Conservation (phyloP, 257 asterid genomes). For the Cruciata laevipes region DNA sequence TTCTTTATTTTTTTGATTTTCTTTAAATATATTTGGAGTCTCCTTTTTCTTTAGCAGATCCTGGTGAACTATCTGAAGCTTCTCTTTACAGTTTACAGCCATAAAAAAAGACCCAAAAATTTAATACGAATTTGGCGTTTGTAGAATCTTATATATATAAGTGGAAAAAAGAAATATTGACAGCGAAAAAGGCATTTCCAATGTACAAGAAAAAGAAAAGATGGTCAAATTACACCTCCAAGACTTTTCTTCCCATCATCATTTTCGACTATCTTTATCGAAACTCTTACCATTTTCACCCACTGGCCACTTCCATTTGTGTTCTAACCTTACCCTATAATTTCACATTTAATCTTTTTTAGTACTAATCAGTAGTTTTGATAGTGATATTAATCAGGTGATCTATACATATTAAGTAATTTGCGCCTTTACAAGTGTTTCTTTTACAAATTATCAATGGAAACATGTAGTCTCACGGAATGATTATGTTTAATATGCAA, state of each 20-base stretch:
- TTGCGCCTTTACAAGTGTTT: too few relatives aligned
- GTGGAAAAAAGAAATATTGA: constrained; percentile 43
- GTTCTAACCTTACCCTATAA: constrained; percentile 19
- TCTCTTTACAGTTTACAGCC: constrained; percentile 34
- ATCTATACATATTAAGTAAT: too few relatives aligned
- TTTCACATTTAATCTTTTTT: neutral
- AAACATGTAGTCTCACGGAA: too few relatives aligned
- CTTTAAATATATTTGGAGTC: neutral
- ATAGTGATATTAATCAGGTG: neutral
- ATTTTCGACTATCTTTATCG: constrained; percentile 80
- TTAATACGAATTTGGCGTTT: constrained; percentile 10
- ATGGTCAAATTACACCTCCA: constrained; percentile 95
- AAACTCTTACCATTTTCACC: constrained; percentile 40
- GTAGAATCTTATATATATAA: constrained; percentile 17
- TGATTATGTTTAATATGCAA: too few relatives aligned
- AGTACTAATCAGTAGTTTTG: neutral
- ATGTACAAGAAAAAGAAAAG: constrained; percentile 52
- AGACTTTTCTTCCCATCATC: constrained; percentile 68
- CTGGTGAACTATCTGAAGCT: constrained; percentile 26
- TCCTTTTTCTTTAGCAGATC: neutral
- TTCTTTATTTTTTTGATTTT: neutral
- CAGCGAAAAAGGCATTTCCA: constrained; percentile 75
- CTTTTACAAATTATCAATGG: too few relatives aligned
- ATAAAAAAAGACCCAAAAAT: neutral
- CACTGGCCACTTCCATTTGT: constrained; percentile 13